Conservation (phyloP, 1,284 basidiomycete species). For the Cryptococcus jaspeensis region DNA sequence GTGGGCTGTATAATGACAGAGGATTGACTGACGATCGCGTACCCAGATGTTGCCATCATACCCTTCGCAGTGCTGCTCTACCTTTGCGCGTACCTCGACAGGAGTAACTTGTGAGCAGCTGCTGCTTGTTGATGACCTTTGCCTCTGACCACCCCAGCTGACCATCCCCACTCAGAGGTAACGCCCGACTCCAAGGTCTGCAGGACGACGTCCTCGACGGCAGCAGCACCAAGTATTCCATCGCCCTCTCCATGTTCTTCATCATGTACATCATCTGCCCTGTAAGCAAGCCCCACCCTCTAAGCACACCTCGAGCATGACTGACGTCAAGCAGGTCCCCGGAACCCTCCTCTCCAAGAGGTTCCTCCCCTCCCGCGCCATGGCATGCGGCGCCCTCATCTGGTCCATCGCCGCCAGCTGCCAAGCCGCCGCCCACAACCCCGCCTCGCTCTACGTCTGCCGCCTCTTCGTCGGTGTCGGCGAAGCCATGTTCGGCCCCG, state of each 20-base stretch:
- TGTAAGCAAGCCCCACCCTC: slow-evolving; percentile 38
- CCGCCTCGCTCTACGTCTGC: slow-evolving; percentile 33
- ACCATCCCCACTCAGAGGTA: slow-evolving; percentile 34
- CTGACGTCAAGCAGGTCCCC: slow-evolving; percentile 26
- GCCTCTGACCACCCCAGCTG: neutral
- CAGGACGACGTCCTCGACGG: slow-evolving; percentile 28
- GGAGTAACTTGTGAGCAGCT: neutral
- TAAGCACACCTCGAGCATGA: slow-evolving; percentile 2
- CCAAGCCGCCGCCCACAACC: slow-evolving; percentile 32
- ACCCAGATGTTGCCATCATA: slow-evolving; percentile 46
- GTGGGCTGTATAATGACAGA: neutral
- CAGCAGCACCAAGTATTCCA: slow-evolving; percentile 33
- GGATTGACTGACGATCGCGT: neutral
- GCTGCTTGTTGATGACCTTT: neutral
- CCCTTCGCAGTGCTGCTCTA: slow-evolving; percentile 35
- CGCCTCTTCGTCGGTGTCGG: slow-evolving; percentile 46
- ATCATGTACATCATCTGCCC: slow-evolving; percentile 42
- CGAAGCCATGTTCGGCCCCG: slow-evolving; percentile 38
- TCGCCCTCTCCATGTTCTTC: slow-evolving; percentile 38
- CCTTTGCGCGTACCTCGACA: slow-evolving; percentile 3
- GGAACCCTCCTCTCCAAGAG: slow-evolving; percentile 44
- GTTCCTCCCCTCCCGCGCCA: slow-evolving; percentile 45
- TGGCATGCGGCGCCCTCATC: slow-evolving; percentile 48
- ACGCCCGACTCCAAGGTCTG: slow-evolving; percentile 38
- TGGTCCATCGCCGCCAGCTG: slow-evolving; percentile 42